Percentiles rank a stretch among this genome's conserved stretches.
Evolutionary conservation across 108 stramenopile genomes (phyloP).

Genomic region (Pelagomonas calceolata): DNA sequence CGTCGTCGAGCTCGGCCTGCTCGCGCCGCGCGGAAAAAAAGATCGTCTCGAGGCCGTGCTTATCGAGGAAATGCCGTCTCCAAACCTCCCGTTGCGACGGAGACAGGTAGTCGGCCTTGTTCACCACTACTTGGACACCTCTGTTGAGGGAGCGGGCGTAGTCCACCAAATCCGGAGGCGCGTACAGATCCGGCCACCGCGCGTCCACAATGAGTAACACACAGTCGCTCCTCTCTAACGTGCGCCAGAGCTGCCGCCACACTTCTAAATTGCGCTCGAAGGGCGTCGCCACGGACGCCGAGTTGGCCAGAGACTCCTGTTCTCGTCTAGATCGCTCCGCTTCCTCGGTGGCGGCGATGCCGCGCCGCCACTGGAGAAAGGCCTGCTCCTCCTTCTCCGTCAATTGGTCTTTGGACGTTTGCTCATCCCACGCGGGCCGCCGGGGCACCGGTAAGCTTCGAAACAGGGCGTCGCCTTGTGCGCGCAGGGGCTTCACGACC

Average conservation of each 20-base stretch:
- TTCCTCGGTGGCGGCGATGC: slow-evolving; percentile 72
- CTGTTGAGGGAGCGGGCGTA: slow-evolving; percentile 74
- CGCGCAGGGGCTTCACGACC: neutral
- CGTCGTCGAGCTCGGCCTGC: slow-evolving; percentile 67
- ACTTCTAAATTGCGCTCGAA: slow-evolving; percentile 99
- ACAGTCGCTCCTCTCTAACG: slow-evolving; percentile 79
- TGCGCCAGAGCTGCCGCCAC: slow-evolving; percentile 98
- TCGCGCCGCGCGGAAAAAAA: slow-evolving; percentile 90
- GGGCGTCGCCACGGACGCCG: slow-evolving; percentile 66
- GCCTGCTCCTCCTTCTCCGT: slow-evolving; percentile 69
- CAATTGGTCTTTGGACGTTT: slow-evolving; percentile 75
- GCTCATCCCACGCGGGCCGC: slow-evolving; percentile 78
- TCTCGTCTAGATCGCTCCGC: slow-evolving; percentile 26
- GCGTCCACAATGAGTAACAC: slow-evolving; percentile 93
- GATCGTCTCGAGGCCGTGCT: slow-evolving; percentile 59
- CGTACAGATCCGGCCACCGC: slow-evolving; percentile 88
- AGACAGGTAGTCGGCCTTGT: slow-evolving; percentile 93
- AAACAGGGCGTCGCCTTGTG: neutral
- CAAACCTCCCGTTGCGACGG: slow-evolving; percentile 65
- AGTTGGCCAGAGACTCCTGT: slow-evolving; percentile 20
- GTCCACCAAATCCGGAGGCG: slow-evolving; percentile 66
- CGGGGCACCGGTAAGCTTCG: slow-evolving; percentile 64
- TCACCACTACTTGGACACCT: slow-evolving; percentile 77
- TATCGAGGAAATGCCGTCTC: slow-evolving; percentile 63
- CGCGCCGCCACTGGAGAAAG: slow-evolving; percentile 88